Evolutionary conservation across 2,329 filamentous ascomycete species (phyloP), one percentile per base, ranked within the genome.

Genomic region (Calonectria montana): DNA sequence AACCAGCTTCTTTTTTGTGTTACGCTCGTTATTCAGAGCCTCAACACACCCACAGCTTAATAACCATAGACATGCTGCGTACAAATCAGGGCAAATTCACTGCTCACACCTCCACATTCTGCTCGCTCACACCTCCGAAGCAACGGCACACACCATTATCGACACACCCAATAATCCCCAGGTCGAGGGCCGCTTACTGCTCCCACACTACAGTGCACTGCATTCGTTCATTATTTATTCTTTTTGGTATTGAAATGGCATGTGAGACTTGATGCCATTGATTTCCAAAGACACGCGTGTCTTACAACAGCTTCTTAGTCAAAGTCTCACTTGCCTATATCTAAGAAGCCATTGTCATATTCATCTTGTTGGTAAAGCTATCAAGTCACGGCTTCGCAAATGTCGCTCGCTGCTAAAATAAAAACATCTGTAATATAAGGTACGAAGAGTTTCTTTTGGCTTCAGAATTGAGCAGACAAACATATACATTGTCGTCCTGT

Each of bases 401-500:
- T 3, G 16, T 59, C 53, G 43, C 18, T 59, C 53, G 43, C 18
- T 64, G 43, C 39, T 45, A 12, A 64, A 18, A 21, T 41, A 16
- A 25, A 9, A 45, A 27, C 12, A 57, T 10, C 23, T 45, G 12
- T 31, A 57, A 27, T 21, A 39, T 27, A 41, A 50, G 31, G 37
- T 47, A 47, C 39, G 35, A 35, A 37, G 50, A 23, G 45, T 39
- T 62, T 43, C 27, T 55, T 29, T 37, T 45, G 47, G 62, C 53
- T 29, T 23, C 45, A 67, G 37, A 39, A 29, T 62, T 47, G 29
- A 61, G 62, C 45, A 63, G 27, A 67, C 63, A 66, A 63, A 53
- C 68, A 70, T 62, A 57, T 48, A 70, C 62, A 66, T 50, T 53
- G 43, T 55, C 62, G 55, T 70, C 63, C 45, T 45, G 43, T 57